A percentile compares a stretch with the other conserved stretches of the same genome.
Conservation (phyloP, 2,329 filamentous ascomycete species). For the Colletotrichum scovillei region DNA sequence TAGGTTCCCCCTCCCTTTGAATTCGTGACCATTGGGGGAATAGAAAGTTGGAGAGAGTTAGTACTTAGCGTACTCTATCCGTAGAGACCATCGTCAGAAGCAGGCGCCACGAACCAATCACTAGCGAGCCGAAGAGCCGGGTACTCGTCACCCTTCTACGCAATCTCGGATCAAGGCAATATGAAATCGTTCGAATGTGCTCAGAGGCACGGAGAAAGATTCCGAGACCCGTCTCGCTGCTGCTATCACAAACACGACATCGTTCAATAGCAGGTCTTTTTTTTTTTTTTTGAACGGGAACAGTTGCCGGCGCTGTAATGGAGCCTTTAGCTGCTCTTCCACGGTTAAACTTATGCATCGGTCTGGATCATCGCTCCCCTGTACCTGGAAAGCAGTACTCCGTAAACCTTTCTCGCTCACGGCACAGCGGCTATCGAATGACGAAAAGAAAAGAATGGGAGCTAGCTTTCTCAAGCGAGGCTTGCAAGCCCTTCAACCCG, state of each 20-base stretch:
- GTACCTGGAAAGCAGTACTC: neutral
- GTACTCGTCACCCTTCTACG: conserved; percentile 1
- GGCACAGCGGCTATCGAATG: neutral
- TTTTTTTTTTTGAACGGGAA: neutral
- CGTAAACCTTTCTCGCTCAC: neutral
- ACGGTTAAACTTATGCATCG: neutral
- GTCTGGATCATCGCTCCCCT: neutral
- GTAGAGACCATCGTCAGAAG: neutral
- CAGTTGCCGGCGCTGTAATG: neutral
- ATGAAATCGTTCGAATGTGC: neutral
- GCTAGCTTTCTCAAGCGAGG: neutral
- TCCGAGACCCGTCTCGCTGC: neutral
- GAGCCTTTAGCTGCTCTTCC: neutral
- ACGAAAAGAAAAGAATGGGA: neutral
- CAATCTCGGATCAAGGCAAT: conserved; percentile 5
- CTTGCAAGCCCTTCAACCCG: neutral
- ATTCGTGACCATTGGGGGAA: neutral
- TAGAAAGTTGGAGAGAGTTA: neutral
- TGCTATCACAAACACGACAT: neutral
- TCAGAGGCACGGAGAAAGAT: neutral
- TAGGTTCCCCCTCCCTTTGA: neutral
- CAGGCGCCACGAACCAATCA: neutral
- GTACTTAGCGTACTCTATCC: neutral
- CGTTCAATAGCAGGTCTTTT: neutral
- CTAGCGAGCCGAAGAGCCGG: conserved; percentile 19